Conservation (phyloP, 2,329 filamentous ascomycete genomes). For the Diaporthe longicolla region DNA sequence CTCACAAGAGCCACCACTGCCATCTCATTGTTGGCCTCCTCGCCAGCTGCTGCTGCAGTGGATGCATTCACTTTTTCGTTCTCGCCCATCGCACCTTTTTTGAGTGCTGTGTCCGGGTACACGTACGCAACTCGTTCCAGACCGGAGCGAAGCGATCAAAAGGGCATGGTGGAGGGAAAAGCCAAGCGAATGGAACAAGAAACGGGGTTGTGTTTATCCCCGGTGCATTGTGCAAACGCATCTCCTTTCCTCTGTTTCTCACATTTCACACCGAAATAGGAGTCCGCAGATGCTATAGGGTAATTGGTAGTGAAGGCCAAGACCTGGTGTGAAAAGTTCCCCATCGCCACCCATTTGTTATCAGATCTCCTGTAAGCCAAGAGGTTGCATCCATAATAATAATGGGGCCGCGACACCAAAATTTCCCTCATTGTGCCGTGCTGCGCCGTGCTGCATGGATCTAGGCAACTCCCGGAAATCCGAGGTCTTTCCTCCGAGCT, state of each 20-base stretch:
- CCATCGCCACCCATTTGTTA: background rate
- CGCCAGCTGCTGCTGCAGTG: background rate
- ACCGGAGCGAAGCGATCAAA: background rate
- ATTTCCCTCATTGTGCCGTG: background rate
- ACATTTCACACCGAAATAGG: background rate
- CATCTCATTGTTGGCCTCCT: background rate
- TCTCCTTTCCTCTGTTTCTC: background rate
- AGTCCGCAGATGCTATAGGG: background rate
- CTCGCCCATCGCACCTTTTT: conserved; percentile 1
- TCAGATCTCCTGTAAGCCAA: conserved; percentile 12
- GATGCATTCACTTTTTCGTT: background rate
- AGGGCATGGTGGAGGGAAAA: background rate
- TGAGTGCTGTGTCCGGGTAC: background rate
- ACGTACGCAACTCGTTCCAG: background rate
- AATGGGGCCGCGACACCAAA: background rate
- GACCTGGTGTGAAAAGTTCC: background rate
- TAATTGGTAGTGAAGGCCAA: background rate
- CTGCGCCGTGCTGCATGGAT: too few species aligned
- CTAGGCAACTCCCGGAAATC: too few species aligned
- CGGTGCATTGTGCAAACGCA: background rate
- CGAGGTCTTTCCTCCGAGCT: too few species aligned
- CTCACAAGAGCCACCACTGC: background rate
- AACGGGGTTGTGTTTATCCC: background rate
- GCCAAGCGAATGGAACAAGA: background rate
- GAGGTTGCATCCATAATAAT: background rate